Evolutionary conservation across 73 alveolate species (phyloP), one percentile per base, ranked within the genome.

Genomic region (Stentor coeruleus): DNA sequence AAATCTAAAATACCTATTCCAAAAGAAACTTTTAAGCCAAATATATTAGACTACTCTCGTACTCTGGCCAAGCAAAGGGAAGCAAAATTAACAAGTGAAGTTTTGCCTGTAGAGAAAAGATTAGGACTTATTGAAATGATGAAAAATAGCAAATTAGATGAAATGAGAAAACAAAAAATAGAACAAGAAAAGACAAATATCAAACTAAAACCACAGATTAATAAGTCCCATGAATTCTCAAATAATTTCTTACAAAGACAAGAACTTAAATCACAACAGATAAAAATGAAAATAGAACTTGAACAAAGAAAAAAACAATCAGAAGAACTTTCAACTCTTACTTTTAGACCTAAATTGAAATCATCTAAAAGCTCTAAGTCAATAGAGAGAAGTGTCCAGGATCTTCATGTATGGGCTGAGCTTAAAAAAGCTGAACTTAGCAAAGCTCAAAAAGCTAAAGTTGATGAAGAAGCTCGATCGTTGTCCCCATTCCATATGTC

Each of bases 261-360:
- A 66, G 79, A 20, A 20, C 37, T 20, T 28, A 66, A 66, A 31
- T 15, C n/a, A 66, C 40, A 26, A 26, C 40, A 66, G 33, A 66
- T 66, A 20, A 20, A 2, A 1, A 20, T 20, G 37, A 66, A 66
- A 2, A 37, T 37, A 20, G 79, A 66, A 66, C n/a, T 26, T 20
- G 40, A 20, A 31, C n/a, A 20, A 14, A 26, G n/a, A 33, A 31
- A 66, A 66, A 66, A 66, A 66, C 40, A 20, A 20, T 20, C 42
- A 26, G 79, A 20, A 1, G 37, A 20, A 31, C 2, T 20, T 0
- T 20, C n/a, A 31, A 20, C 20, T 66, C 33, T 0, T 66, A 66
- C 79, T 20, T 66, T 66, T 66, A 66, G n/a, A 66, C 79, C 79
- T 33, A 66, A 37, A 66, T 20, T 66, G 33, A 57, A 57, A 20